Conservation (phyloP, 305 asterid genomes). For the Fraxinus baroniana region DNA sequence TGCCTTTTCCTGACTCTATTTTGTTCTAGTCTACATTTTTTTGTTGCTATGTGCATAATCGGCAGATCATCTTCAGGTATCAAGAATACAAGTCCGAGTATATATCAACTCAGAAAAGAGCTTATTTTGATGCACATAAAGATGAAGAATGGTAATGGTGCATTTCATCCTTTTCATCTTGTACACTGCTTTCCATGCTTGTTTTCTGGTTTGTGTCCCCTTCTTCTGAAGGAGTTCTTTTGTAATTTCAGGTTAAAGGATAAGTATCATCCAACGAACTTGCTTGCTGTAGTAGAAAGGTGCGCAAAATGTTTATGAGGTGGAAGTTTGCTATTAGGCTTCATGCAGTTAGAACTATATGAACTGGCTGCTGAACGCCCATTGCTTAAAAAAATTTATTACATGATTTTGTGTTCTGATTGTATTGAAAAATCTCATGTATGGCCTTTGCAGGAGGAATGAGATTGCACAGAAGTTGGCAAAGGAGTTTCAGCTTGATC, state of each 20-base stretch:
- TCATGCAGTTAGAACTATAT: background rate
- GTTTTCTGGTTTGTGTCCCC: background rate
- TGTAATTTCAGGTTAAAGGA: conserved; percentile 73
- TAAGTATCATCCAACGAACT: conserved; percentile 91
- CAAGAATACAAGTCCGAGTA: conserved; percentile 92
- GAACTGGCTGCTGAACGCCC: conserved; percentile 10
- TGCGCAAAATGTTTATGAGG: conserved; percentile 26
- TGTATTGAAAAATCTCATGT: conserved; percentile 1
- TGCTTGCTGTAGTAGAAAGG: conserved; percentile 83
- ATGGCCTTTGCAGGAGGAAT: conserved; percentile 65
- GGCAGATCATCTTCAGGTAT: conserved; percentile 51
- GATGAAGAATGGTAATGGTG: conserved; percentile 98
- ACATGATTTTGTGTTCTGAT: conserved; percentile 8
- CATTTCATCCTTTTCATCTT: background rate
- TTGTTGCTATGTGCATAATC: conserved; percentile 8
- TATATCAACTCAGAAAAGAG: conserved; percentile 78
- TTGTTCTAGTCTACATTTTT: background rate
- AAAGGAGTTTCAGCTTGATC: conserved; percentile 80
- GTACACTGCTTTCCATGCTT: background rate
- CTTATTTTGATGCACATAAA: conserved; percentile 82
- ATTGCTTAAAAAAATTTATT: background rate
- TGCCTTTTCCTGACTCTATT: background rate
- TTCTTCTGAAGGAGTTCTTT: conserved; percentile 19
- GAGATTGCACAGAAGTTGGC: conserved; percentile 77
- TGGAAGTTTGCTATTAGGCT: conserved; percentile 11